Percentiles rank a stretch among this genome's conserved stretches.
These are phyloP conservation scores for Fragaria vesca DNA, from an alignment of 306 rosid species.

Conservation along the genomic window DNA sequence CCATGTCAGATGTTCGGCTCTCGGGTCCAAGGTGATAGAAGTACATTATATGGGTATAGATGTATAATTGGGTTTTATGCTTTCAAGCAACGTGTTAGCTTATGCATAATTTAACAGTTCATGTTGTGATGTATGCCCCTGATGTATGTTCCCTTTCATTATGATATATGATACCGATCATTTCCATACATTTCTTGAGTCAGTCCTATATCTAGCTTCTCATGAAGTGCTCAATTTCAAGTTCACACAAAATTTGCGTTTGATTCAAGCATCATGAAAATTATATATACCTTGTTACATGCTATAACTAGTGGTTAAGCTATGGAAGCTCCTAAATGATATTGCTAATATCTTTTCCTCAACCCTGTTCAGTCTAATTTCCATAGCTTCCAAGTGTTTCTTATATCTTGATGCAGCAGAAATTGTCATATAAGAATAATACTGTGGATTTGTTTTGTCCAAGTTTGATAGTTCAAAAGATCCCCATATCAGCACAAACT, in stretches of 20 bases:
- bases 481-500: neutral
- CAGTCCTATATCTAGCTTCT: neutral
- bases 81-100: conserved; percentile 5
- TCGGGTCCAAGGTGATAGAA: conserved; percentile 35
- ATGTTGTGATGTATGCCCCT: neutral
- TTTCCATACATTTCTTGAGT: neutral
- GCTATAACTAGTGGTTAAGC: neutral
- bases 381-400: neutral
- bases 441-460: neutral
- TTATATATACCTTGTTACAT: neutral
- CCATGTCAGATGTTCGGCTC: conserved; percentile 28
- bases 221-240: neutral
- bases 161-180: neutral
- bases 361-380: neutral
- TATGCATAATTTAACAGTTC: neutral
- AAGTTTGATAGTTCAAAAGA: neutral
- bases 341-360: neutral
- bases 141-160: neutral
- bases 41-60: neutral
- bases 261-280: neutral
- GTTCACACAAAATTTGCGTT: neutral
- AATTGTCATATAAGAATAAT: neutral
- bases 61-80: neutral
- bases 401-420: neutral
- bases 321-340: neutral